A percentile compares a stretch with the other conserved stretches of the same genome.
phyloP scores from a whole-genome alignment of 1,139 yeast genomes.

The Suhomyces maxii region DNA sequence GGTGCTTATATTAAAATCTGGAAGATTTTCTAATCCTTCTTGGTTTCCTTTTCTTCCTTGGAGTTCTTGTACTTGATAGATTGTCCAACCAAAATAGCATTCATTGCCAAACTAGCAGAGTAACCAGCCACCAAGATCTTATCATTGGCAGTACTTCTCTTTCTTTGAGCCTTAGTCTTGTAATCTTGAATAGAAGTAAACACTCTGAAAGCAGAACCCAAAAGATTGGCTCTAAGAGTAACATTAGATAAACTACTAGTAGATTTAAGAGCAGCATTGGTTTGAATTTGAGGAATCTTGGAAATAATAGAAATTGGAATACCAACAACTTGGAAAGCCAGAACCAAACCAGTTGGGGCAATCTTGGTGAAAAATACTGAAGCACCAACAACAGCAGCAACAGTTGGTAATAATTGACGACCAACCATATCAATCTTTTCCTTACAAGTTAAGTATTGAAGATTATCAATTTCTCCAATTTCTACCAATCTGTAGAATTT shows the following conservation, averaged over 20 bases:
- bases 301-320: conserved; percentile 56
- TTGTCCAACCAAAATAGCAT: conserved; percentile 24
- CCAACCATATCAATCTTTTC: conserved; percentile 18
- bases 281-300: conserved; percentile 56
- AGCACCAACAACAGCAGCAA: conserved; percentile 29
- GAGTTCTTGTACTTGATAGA: conserved; percentile 14
- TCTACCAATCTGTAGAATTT: conserved; percentile 36
- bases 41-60: neutral
- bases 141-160: conserved; percentile 14
- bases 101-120: conserved; percentile 22
- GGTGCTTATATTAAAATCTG: neutral
- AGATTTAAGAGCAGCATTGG: conserved; percentile 48
- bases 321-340: conserved; percentile 46
- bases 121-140: conserved; percentile 27
- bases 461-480: conserved; percentile 18
- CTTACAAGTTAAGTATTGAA: conserved; percentile 8
- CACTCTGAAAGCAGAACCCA: conserved; percentile 57
- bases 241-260: conserved; percentile 56
- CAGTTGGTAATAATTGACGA: conserved; percentile 16
- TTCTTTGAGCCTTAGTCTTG: conserved; percentile 10
- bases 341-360: conserved; percentile 33
- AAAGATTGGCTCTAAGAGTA: conserved; percentile 54
- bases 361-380: conserved; percentile 32
- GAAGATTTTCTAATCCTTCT: neutral
- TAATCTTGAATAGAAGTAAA: conserved; percentile 50